Percentiles rank a stretch among this genome's conserved stretches.
phyloP scores from a whole-genome alignment of 331 rosid species.

The Dryas integrifolia region DNA sequence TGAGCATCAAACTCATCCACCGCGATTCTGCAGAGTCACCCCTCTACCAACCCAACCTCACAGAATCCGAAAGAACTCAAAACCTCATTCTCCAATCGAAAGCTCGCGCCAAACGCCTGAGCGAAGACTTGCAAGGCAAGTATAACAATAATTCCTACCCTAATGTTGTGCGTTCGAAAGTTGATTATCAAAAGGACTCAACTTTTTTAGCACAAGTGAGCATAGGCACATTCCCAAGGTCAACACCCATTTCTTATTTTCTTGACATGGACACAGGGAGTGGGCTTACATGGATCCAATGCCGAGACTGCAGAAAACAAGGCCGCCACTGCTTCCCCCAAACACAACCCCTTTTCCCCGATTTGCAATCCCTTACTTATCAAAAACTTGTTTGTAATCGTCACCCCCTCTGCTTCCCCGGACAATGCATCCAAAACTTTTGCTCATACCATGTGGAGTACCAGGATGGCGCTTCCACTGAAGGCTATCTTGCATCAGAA shows the following conservation, averaged over 20 bases:
- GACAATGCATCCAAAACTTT: not conserved
- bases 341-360: not conserved
- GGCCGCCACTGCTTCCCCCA: constrained; percentile 15
- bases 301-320: not conserved
- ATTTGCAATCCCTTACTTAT: not conserved
- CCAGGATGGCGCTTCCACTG: not conserved
- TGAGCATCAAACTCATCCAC: too few species aligned
- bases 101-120: not conserved
- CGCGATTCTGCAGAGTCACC: not conserved
- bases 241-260: not conserved
- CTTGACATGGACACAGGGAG: constrained; percentile 10
- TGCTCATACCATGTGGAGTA: not conserved
- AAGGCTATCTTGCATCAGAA: constrained; percentile 8
- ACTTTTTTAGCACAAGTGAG: not conserved
- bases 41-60: not conserved
- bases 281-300: not conserved
- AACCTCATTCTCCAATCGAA: constrained; percentile 7
- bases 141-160: not conserved
- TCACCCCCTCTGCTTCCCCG: constrained; percentile 5
- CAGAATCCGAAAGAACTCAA: not conserved
- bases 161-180: not conserved
- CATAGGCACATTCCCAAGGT: constrained; percentile 1
- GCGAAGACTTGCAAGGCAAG: not conserved
- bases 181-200: not conserved
- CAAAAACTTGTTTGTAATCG: not conserved